Evolutionary conservation across 2,329 filamentous ascomycete species (phyloP).

Genomic region (Orbilia javanica): DNA sequence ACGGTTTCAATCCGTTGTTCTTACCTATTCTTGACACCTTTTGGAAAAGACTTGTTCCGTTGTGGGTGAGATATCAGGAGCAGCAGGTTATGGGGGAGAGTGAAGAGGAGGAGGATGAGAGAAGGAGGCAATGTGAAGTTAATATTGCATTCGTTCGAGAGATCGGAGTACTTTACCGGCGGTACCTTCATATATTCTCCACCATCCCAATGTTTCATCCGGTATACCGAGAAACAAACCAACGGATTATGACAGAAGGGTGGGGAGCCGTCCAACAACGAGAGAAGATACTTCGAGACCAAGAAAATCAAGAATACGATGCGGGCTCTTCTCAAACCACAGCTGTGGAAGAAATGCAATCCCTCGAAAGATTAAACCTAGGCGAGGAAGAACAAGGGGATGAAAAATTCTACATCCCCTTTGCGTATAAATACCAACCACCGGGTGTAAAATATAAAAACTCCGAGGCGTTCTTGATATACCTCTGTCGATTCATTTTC

Average conservation of each 20-base stretch:
- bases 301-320: background rate
- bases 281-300: background rate
- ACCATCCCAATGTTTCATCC: background rate
- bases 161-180: background rate
- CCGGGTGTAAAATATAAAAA: too few relatives aligned
- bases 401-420: background rate
- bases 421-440: background rate
- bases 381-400: background rate
- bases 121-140: background rate
- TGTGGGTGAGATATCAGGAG: background rate
- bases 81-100: background rate
- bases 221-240: background rate
- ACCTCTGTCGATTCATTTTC: conserved; percentile 3
- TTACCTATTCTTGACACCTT: background rate
- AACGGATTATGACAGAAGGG: background rate
- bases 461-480: background rate
- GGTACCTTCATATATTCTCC: background rate
- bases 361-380: background rate
- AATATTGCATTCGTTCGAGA: background rate
- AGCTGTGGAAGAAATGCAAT: background rate
- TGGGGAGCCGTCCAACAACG: background rate
- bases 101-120: background rate
- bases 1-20: conserved; percentile 8
- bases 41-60: conserved; percentile 19
- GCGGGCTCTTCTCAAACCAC: background rate